Evolutionary conservation across 176 grass and related monocot species (phyloP), one percentile per base, ranked within the genome.

Genomic region (Zoysia japonica): DNA sequence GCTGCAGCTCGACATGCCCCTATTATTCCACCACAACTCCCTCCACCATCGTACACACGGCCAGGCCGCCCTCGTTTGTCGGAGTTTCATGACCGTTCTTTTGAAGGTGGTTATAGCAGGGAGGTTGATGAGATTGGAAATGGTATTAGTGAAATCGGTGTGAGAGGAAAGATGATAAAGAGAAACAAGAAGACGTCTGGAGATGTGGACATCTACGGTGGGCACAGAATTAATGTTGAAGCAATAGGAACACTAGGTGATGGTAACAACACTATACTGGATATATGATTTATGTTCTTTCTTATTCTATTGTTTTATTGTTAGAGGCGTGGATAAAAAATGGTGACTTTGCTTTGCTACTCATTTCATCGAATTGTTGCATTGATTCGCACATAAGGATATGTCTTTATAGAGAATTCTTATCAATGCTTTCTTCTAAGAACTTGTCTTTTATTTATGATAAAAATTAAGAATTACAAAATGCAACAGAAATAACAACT

Each of bases 51-150:
- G 0, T 91, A 83, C 70, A 48, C 55, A 15, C 61, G 82, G 36
- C 75, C 86, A 59, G 82, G 89, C n/a, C 89, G 79, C 43, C 81
- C 85, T 47, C 82, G 78, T 11, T 78, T 74, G 37, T 88, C 86
- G 0, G 82, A 88, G 35, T 91, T 91, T 59, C 82, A 76, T 71
- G 78, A 91, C 7, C 74, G 75, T 12, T 79, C 75, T 48, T 88
- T 69, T 61, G 89, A 88, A 57, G 74, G 75, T 40, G 89, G 85
- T 46, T 84, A 88, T 88, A 82, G 64, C 37, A 57, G 81, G 52
- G 89, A 88, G 45, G 69, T 75, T 37, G 89, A 85, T 70, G 85
- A 85, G 53, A 82, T 81, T 84, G 89, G 81, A 12, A 87, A 87
- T 81, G 85, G 85, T 78, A 47, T 69, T 11, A 12, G 5, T 78